A percentile compares a stretch with the other conserved stretches of the same genome.
Evolutionary conservation across 176 grass and related monocot species (phyloP).

Genomic region (Oryza australiensis): DNA sequence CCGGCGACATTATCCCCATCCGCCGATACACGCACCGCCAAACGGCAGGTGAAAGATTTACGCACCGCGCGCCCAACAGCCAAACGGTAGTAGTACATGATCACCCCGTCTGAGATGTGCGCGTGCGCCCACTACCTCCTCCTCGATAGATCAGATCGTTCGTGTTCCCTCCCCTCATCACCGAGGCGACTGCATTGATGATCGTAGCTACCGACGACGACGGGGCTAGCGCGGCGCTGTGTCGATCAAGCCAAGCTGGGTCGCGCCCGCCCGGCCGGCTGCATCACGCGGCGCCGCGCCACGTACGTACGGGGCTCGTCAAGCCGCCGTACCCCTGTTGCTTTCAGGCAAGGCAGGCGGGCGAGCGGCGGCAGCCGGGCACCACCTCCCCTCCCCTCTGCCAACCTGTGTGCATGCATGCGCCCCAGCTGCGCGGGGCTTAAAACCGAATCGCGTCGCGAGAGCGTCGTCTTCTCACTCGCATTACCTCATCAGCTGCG

Average conservation of each 20-base stretch:
- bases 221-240: background rate
- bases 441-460: background rate
- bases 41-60: background rate
- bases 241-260: background rate
- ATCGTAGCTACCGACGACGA: background rate
- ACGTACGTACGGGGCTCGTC: background rate
- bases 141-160: too few relatives aligned
- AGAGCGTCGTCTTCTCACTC: background rate
- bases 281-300: too few relatives aligned
- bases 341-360: constrained; percentile 19
- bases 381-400: background rate
- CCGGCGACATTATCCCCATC: background rate
- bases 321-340: constrained; percentile 8
- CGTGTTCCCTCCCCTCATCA: too few relatives aligned
- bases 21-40: too few relatives aligned
- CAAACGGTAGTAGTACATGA: background rate
- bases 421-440: too few relatives aligned
- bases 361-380: too few relatives aligned
- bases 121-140: too few relatives aligned
- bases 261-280: background rate
- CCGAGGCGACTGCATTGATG: background rate
- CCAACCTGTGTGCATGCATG: constrained; percentile 18
- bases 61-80: background rate
- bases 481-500: background rate
- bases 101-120: background rate